These are phyloP conservation scores for Leptographium wingfieldii DNA, from an alignment of 2,329 filamentous ascomycete species.

Conservation along the genomic window DNA sequence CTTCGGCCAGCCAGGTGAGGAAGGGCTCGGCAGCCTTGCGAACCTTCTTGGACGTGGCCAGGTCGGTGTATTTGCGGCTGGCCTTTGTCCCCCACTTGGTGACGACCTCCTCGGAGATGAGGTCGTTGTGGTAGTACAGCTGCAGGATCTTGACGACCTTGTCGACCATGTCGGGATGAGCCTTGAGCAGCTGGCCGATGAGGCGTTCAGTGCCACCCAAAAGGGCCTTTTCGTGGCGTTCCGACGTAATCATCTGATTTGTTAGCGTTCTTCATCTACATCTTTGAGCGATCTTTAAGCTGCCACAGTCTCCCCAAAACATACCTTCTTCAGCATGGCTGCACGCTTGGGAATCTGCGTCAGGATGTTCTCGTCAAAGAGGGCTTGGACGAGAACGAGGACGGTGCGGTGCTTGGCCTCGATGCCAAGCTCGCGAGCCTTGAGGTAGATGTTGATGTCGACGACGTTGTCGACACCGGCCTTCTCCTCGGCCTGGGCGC, in stretches of 20 bases:
- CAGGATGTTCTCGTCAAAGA: conserved; percentile 84
- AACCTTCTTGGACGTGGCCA: conserved; percentile 83
- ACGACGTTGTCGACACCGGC: conserved; percentile 67
- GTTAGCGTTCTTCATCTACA: too few relatives aligned
- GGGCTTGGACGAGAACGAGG: conserved; percentile 79
- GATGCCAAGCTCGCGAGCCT: conserved; percentile 92
- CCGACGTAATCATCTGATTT: conserved; percentile 56
- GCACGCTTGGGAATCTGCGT: conserved; percentile 78
- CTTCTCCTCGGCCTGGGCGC: conserved; percentile 56
- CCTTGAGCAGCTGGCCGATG: conserved; percentile 56
- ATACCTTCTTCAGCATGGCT: conserved; percentile 75
- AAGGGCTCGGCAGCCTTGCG: conserved; percentile 91
- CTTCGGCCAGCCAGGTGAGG: conserved; percentile 84
- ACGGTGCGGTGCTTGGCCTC: conserved; percentile 90
- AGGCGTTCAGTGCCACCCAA: conserved; percentile 92
- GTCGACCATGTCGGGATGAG: conserved; percentile 63
- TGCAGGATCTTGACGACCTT: conserved; percentile 78
- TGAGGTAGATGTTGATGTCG: conserved; percentile 86
- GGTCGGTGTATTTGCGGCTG: conserved; percentile 95
- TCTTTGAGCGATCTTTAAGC: too few relatives aligned
- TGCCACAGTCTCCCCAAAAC: conserved; percentile 14
- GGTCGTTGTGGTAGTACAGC: conserved; percentile 80
- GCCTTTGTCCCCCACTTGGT: conserved; percentile 88
- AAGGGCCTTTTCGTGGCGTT: conserved; percentile 90
- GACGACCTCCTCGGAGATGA: conserved; percentile 77